Conservation (phyloP, 2,329 filamentous ascomycete species). For the Aspergillus clavatus region DNA sequence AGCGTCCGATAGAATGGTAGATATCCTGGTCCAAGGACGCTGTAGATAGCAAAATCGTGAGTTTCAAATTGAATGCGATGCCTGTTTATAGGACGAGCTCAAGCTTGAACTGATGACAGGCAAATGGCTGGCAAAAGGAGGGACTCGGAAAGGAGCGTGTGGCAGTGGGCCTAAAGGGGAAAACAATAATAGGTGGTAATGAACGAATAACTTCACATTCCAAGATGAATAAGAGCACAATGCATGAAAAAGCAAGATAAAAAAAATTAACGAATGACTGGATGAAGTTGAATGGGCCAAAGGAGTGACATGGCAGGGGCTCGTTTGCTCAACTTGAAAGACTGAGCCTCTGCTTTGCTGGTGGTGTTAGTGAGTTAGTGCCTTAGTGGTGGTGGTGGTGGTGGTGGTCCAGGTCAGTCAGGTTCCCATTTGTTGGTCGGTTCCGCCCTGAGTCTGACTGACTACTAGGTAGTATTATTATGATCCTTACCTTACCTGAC, state of each 20-base stretch:
- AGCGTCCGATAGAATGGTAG: slow-evolving; percentile 10
- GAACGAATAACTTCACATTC: slow-evolving; percentile 8
- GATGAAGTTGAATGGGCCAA: slow-evolving; percentile 20
- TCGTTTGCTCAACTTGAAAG: slow-evolving; percentile 7
- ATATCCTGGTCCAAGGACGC: slow-evolving; percentile 7
- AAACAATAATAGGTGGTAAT: slow-evolving; percentile 9
- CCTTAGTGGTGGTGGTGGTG: too few species aligned
- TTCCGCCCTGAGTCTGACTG: too few species aligned
- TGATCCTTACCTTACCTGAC: neutral
- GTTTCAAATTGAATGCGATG: neutral
- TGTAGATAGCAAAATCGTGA: slow-evolving; percentile 14
- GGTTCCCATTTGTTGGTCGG: neutral
- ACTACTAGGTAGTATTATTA: neutral
- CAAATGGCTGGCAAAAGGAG: slow-evolving; percentile 9
- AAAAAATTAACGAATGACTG: slow-evolving; percentile 30
- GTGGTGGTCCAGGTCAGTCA: neutral
- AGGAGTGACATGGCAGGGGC: slow-evolving; percentile 25
- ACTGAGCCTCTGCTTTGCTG: neutral
- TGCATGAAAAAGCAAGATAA: slow-evolving; percentile 11
- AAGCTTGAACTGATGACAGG: slow-evolving; percentile 8
- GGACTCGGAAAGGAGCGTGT: slow-evolving; percentile 4
- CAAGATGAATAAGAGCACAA: slow-evolving; percentile 7
- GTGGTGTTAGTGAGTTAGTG: too few species aligned
- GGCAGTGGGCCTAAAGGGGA: slow-evolving; percentile 7
- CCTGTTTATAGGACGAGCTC: neutral